These are phyloP conservation scores for Triangularia setosa DNA, from an alignment of 2,329 filamentous ascomycete genomes.

Conservation along the genomic window DNA sequence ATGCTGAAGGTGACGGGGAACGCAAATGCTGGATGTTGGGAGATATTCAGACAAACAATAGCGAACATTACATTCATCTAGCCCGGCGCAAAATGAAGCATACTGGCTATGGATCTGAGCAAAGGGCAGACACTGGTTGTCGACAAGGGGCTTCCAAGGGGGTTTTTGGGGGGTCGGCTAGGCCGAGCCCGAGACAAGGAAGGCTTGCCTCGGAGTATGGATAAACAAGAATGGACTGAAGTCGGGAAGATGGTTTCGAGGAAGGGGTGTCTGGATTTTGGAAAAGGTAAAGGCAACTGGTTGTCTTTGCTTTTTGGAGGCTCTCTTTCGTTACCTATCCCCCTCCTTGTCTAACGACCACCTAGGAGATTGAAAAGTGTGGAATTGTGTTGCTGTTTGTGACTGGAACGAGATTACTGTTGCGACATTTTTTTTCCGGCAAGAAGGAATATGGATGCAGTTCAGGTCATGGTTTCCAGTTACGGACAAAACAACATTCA, in stretches of 20 bases:
- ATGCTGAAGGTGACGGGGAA: constrained; percentile 18
- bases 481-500: neutral
- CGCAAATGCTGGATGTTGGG: constrained; percentile 9
- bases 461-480: constrained; percentile 29
- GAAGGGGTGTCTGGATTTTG: neutral
- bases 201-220: neutral
- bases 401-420: constrained; percentile 28
- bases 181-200: constrained; percentile 11
- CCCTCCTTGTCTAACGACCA: neutral
- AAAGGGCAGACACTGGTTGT: constrained; percentile 44
- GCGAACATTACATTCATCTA: constrained; percentile 35
- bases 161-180: constrained; percentile 22
- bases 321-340: constrained; percentile 19
- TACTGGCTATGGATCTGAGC: constrained; percentile 34
- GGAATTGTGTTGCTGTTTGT: neutral
- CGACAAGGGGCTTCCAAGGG: constrained; percentile 32
- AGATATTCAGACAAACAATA: constrained; percentile 11
- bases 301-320: constrained; percentile 16
- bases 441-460: constrained; percentile 20
- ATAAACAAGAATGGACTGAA: neutral
- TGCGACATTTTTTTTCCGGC: constrained; percentile 18
- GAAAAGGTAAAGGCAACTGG: constrained; percentile 14
- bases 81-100: constrained; percentile 26
- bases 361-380: neutral
- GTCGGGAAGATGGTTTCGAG: neutral